Evolutionary conservation across 345 rosid genomes (phyloP).

Genomic region (Moricandia moricandioides): DNA sequence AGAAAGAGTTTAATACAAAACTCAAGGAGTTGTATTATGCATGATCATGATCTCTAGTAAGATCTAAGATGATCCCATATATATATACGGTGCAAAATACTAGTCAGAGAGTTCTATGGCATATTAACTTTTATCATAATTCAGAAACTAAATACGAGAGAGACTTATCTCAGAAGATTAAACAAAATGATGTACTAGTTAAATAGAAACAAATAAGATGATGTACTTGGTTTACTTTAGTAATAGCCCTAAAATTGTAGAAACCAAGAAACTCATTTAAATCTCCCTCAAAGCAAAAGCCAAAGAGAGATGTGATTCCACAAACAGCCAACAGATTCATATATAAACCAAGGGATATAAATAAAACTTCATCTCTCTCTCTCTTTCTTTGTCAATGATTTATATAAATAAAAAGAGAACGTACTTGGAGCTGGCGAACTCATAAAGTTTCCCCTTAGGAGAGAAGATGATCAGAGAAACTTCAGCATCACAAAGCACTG

Average conservation of each 20-base stretch:
- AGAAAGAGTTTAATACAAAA: slow-evolving; percentile 1
- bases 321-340: slow-evolving; percentile 13
- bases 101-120: slow-evolving; percentile 6
- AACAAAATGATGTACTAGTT: slow-evolving; percentile 12
- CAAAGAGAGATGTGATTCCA: slow-evolving; percentile 19
- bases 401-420: not conserved
- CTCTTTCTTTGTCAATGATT: not conserved
- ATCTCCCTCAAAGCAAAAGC: slow-evolving; percentile 8
- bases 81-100: not conserved
- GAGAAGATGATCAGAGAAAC: slow-evolving; percentile 77
- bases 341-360: not conserved
- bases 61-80: not conserved
- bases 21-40: slow-evolving; percentile 1
- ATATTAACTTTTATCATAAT: slow-evolving; percentile 2
- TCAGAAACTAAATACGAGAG: slow-evolving; percentile 14
- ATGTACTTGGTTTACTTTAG: slow-evolving; percentile 34
- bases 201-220: not conserved
- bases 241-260: slow-evolving; percentile 37
- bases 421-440: slow-evolving; percentile 64
- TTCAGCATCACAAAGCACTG: slow-evolving; percentile 79
- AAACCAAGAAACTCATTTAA: slow-evolving; percentile 28
- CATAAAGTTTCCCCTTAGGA: slow-evolving; percentile 65
- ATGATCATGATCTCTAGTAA: slow-evolving; percentile 19
- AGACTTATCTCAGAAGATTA: slow-evolving; percentile 3
- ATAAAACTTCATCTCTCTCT: not conserved